These are phyloP conservation scores for Penicillium bovifimosum DNA, from an alignment of 495 filamentous ascomycete genomes.

Conservation along the genomic window DNA sequence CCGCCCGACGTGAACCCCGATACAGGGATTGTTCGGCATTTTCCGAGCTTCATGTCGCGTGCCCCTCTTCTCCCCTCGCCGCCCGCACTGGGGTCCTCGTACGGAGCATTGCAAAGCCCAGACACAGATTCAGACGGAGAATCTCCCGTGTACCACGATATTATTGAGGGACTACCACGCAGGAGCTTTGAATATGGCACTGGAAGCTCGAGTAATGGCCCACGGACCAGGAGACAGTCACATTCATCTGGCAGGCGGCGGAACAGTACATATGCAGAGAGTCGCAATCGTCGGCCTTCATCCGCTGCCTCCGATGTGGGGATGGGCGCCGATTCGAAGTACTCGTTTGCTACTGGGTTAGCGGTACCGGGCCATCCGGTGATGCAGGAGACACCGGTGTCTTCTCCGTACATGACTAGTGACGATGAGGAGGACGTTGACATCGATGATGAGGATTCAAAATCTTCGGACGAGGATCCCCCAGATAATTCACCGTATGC, in stretches of 20 bases:
- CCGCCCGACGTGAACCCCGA: constrained; percentile 8
- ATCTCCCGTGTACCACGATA: background rate
- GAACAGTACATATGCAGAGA: constrained; percentile 13
- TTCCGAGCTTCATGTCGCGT: constrained; percentile 46
- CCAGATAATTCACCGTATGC: constrained; percentile 45
- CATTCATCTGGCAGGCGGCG: constrained; percentile 14
- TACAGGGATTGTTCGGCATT: constrained; percentile 15
- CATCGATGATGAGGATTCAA: constrained; percentile 24
- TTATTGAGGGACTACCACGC: background rate
- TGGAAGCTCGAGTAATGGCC: constrained; percentile 13
- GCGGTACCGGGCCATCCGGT: constrained; percentile 21
- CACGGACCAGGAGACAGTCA: constrained; percentile 11
- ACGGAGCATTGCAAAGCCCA: constrained; percentile 48
- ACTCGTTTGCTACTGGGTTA: constrained; percentile 27
- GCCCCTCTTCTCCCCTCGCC: constrained; percentile 53
- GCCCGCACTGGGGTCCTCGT: constrained; percentile 52
- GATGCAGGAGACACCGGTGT: constrained; percentile 17
- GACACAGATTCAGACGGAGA: constrained; percentile 4
- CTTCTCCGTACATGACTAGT: constrained; percentile 17
- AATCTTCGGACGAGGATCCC: constrained; percentile 23
- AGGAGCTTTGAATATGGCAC: constrained; percentile 13
- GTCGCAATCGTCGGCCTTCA: constrained; percentile 19
- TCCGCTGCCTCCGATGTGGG: constrained; percentile 25
- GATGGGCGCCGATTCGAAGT: constrained; percentile 27
- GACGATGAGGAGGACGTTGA: constrained; percentile 23